Conservation (phyloP, 306 rosid species). For the Vigna angularis region DNA sequence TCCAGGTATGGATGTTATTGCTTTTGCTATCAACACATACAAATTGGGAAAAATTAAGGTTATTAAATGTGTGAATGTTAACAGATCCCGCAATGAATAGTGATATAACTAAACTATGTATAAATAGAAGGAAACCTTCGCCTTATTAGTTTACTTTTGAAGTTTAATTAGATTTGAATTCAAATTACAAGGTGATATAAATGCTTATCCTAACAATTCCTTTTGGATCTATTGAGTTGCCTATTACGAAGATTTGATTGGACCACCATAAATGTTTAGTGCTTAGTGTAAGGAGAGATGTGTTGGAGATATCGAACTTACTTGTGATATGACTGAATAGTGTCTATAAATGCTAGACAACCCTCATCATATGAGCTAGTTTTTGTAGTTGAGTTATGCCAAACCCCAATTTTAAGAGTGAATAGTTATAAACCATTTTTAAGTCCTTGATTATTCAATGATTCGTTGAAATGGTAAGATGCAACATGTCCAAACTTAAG, state of each 20-base stretch:
- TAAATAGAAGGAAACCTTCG: neutral
- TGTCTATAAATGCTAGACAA: neutral
- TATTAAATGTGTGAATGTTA: slow-evolving; percentile 16
- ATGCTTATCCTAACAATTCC: neutral
- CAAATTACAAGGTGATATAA: neutral
- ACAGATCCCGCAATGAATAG: neutral
- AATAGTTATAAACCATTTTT: slow-evolving; percentile 19
- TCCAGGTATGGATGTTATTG: slow-evolving; percentile 71
- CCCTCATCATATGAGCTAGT: neutral
- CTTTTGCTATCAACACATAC: neutral
- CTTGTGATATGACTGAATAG: neutral
- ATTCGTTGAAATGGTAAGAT: slow-evolving; percentile 34
- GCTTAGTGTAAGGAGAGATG: neutral
- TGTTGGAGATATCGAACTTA: neutral
- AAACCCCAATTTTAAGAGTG: neutral
- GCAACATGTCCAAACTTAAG: neutral
- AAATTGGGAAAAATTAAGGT: slow-evolving; percentile 13
- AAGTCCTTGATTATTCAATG: slow-evolving; percentile 29
- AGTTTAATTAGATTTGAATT: neutral
- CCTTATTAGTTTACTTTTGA: neutral
- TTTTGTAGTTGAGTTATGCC: neutral
- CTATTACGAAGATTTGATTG: neutral
- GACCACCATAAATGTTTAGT: neutral
- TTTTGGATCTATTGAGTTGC: neutral
- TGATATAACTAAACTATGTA: neutral